These are phyloP conservation scores for Raddia distichophylla DNA, from an alignment of 176 grass and related monocot species.

Conservation along the genomic window DNA sequence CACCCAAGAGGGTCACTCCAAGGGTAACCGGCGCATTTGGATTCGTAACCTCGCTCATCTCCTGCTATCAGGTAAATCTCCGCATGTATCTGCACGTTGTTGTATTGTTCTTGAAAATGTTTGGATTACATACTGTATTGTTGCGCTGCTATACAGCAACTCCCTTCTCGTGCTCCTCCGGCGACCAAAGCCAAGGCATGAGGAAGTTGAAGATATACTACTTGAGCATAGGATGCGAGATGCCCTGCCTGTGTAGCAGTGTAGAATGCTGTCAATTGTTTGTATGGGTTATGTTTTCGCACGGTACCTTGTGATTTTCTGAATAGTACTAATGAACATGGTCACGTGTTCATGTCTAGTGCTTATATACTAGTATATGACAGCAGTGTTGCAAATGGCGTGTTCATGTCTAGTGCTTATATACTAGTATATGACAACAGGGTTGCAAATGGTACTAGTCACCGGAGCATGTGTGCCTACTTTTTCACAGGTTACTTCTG, in stretches of 20 bases:
- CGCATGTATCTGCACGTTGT: neutral
- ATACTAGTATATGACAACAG: neutral
- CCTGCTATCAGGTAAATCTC: constrained; percentile 64
- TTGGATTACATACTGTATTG: neutral
- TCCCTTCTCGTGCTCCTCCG: constrained; percentile 50
- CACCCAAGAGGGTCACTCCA: constrained; percentile 82
- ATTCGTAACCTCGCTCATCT: constrained; percentile 78
- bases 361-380: neutral
- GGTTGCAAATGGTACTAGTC: too few species aligned
- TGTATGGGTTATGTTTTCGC: neutral
- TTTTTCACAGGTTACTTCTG: too few species aligned
- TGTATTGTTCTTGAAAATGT: neutral
- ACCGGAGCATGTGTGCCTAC: too few species aligned
- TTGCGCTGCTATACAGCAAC: constrained; percentile 46
- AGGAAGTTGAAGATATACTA: neutral
- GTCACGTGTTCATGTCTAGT: neutral
- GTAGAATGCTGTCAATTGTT: constrained; percentile 5
- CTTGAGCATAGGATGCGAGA: neutral
- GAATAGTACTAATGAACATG: neutral
- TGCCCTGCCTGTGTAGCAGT: neutral
- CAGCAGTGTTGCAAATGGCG: neutral
- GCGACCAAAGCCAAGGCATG: constrained; percentile 47
- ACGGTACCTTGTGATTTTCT: neutral
- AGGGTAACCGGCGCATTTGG: constrained; percentile 86
- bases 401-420: neutral